Conservation (phyloP, 441 rosid genomes). For the Populus hybrid region DNA sequence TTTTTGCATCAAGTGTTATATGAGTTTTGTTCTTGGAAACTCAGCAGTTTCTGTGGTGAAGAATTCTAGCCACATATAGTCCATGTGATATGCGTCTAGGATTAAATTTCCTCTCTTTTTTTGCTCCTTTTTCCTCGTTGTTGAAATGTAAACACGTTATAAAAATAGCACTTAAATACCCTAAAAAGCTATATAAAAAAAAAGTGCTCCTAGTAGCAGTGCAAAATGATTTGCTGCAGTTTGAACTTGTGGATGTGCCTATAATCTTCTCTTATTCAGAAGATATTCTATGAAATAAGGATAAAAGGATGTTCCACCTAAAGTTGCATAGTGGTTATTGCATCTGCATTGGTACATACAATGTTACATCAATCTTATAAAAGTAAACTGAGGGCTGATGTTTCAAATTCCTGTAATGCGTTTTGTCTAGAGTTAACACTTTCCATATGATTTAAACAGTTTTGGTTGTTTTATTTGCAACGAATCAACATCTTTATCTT, state of each 20-base stretch:
- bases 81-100: background rate
- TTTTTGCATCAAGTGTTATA: background rate
- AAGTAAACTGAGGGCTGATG: background rate
- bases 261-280: background rate
- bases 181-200: background rate
- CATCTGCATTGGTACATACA: background rate
- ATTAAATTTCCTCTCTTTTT: background rate
- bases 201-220: background rate
- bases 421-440: background rate
- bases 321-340: background rate
- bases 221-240: background rate
- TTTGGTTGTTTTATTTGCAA: background rate
- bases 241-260: background rate
- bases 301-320: background rate
- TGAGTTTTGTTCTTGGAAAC: background rate
- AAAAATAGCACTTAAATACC: background rate
- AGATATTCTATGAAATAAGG: background rate
- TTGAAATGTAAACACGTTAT: too few species aligned
- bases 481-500: background rate
- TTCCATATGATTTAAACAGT: background rate
- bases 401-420: background rate
- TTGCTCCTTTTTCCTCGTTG: background rate
- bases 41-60: background rate
- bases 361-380: background rate
- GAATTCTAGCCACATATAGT: background rate